Base-by-base conservation (phyloP, 2,329 filamentous ascomycete genomes). In the Fusarium odoratissimum region DNA sequence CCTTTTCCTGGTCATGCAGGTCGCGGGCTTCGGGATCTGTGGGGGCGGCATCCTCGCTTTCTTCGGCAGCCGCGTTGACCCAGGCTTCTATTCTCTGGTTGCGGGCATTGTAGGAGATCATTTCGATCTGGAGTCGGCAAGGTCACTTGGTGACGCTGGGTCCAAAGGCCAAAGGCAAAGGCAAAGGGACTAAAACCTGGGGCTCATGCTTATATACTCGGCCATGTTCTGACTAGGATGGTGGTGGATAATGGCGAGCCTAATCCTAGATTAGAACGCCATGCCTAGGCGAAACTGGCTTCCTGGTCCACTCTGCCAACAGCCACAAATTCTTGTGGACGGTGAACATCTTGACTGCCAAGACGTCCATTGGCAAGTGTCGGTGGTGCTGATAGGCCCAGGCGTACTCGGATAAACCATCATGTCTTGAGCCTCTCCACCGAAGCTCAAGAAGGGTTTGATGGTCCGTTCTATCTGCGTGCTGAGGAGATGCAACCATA, bases 1-100 rank as follows among this genome's bases (percentile, higher is more conserved):
- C 76, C 58, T 78, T 78, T 74, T 78, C 76, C 65, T 78, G 76
- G 45, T 78, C 76, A 48, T 77, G 69, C 48, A 78, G 51, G 70
- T 78, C 76, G 62, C 76, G 76, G 59, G 69, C 71, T 68, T 78
- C 76, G 30, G 74, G 75, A 51, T 78, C 76, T 40, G 62, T 67
- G 25, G 74, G 76, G 28, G 72, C 58, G 37, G 69, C 66, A 40
- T 75, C 76, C 60, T 66, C 73, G 63, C 70, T 77, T 45, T 77
- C 75, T 51, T 75, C 74, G 33, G 73, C 65, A 55, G 71, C 70
- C 51, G 70, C 56, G 67, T 56, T 68, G 28, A 64, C 68, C 63
- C 72, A 72, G 63, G 70, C 63, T 76, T 78, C 76, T 78, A 78
- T 78, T 55, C 73, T 71, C 56, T 74, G 65, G 57, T 76, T 68